Percentiles rank a stretch among this genome's conserved stretches.
These are phyloP conservation scores for Gynostemma pentaphyllum DNA, from an alignment of 306 rosid species.

Conservation along the genomic window DNA sequence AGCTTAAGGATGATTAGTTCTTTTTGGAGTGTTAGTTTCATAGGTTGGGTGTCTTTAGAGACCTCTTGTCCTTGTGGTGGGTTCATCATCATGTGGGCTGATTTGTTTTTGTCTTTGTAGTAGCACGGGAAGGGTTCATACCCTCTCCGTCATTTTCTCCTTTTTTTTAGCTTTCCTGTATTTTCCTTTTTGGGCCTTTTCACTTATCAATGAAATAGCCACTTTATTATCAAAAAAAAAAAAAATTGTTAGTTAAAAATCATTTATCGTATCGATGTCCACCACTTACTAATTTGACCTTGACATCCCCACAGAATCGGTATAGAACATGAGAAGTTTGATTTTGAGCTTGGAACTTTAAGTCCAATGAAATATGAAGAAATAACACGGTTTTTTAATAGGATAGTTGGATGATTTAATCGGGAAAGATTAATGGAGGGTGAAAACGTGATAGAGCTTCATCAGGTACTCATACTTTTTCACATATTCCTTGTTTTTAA, in stretches of 20 bases:
- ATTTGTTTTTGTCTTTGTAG: too few relatives aligned
- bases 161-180: too few relatives aligned
- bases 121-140: too few relatives aligned
- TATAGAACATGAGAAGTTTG: slow-evolving; percentile 98
- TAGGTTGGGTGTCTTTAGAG: too few relatives aligned
- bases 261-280: background rate
- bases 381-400: slow-evolving; percentile 68
- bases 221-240: too few relatives aligned
- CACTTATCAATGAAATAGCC: too few relatives aligned
- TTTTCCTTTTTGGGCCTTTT: too few relatives aligned
- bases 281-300: background rate
- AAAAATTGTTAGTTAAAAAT: background rate
- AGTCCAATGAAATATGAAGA: slow-evolving; percentile 77
- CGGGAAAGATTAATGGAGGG: slow-evolving; percentile 95
- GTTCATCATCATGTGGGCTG: too few relatives aligned
- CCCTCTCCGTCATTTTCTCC: too few relatives aligned
- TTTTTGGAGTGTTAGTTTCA: too few relatives aligned
- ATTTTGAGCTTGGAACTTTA: slow-evolving; percentile 66
- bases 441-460: slow-evolving; percentile 80
- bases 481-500: background rate
- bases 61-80: too few relatives aligned
- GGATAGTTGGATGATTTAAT: slow-evolving; percentile 85
- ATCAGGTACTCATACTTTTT: slow-evolving; percentile 38
- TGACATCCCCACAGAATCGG: slow-evolving; percentile 54
- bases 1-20: too few relatives aligned